These are phyloP conservation scores for Colletotrichum lini DNA, from an alignment of 2,329 filamentous ascomycete genomes.

Conservation along the genomic window DNA sequence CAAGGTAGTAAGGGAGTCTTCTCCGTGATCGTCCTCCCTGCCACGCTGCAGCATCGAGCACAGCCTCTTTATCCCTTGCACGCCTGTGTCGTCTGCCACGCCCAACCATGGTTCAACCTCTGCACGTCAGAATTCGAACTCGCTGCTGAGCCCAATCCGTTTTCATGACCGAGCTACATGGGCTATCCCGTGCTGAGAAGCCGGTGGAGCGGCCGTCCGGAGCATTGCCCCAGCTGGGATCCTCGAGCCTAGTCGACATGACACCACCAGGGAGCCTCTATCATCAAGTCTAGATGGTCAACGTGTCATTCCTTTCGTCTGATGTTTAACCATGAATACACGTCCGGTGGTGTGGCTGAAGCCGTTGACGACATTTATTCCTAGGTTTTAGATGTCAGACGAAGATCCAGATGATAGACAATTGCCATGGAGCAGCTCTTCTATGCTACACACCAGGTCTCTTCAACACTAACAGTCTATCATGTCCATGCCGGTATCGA, in stretches of 20 bases:
- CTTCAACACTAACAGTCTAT: too few relatives aligned
- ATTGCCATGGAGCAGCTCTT: not conserved
- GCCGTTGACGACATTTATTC: not conserved
- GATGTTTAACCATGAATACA: not conserved
- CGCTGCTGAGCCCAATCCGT: not conserved
- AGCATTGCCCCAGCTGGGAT: not conserved
- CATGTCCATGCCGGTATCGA: not conserved
- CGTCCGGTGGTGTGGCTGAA: not conserved
- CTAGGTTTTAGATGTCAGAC: not conserved
- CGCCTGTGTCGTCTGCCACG: not conserved
- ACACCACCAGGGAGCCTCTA: not conserved
- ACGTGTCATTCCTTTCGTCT: not conserved
- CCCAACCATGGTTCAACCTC: not conserved
- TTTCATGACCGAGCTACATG: not conserved
- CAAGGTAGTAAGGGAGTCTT: not conserved
- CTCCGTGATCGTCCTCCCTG: not conserved
- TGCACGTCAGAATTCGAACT: not conserved
- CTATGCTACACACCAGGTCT: not conserved
- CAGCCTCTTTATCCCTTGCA: slow-evolving; percentile 7
- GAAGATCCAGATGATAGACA: not conserved
- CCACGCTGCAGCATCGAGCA: not conserved
- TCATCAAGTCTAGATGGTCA: not conserved
- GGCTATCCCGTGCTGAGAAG: not conserved
- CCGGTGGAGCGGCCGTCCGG: not conserved
- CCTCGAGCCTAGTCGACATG: not conserved